These are phyloP conservation scores for Incumbomyces lentus DNA, from an alignment of 2,329 filamentous ascomycete species.

Conservation along the genomic window DNA sequence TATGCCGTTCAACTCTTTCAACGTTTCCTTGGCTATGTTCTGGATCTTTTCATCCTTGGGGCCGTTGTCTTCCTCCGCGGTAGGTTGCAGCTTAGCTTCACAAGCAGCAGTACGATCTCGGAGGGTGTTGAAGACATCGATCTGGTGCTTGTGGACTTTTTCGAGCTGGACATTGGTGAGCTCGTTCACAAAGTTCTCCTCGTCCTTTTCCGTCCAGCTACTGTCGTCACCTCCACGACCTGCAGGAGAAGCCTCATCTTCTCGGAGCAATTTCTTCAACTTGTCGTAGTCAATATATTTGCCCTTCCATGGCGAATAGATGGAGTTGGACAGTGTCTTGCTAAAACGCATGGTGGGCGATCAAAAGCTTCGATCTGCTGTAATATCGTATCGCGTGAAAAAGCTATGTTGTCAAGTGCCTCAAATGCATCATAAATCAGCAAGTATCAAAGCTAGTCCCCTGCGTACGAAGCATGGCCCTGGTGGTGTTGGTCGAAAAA, in stretches of 20 bases:
- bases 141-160: constrained; percentile 86
- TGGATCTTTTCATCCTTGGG: constrained; percentile 30
- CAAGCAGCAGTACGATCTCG: constrained; percentile 67
- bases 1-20: constrained; percentile 73
- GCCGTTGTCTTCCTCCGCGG: constrained; percentile 27
- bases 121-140: constrained; percentile 68
- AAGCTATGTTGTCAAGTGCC: no score
- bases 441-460: no score
- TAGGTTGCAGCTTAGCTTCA: constrained; percentile 52
- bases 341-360: constrained; percentile 70
- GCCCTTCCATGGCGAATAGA: constrained; percentile 81
- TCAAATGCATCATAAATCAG: no score
- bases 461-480: no score
- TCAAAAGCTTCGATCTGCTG: no score
- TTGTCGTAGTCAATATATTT: constrained; percentile 94
- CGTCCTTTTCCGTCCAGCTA: constrained; percentile 84
- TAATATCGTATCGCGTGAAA: no score
- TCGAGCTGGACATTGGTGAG: constrained; percentile 89
- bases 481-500: no score
- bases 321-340: constrained; percentile 67
- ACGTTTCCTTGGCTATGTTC: constrained; percentile 56
- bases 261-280: constrained; percentile 79
- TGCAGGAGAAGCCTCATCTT: constrained; percentile 49
- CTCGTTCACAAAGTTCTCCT: constrained; percentile 88
- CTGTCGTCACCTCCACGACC: constrained; percentile 43